These are phyloP conservation scores for Artomyces pyxidatus DNA, from an alignment of 768 basidiomycete species.

Conservation along the genomic window DNA sequence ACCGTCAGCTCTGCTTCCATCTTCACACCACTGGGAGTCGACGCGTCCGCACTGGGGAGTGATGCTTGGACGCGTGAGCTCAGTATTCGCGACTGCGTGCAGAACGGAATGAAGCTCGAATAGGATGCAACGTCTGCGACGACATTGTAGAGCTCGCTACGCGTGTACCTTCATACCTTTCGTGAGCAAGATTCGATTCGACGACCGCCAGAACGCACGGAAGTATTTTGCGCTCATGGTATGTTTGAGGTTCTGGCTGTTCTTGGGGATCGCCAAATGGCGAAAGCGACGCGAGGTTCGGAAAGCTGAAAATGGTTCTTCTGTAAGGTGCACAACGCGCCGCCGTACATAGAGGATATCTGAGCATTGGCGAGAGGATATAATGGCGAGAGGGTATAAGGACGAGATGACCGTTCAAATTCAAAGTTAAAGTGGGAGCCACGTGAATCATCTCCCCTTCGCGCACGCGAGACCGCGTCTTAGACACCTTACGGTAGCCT, in stretches of 20 bases:
- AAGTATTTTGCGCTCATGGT: slow-evolving; percentile 78
- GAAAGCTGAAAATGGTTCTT: slow-evolving; percentile 29
- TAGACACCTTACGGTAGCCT: no score
- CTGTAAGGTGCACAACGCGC: slow-evolving; percentile 8
- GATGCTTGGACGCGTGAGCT: slow-evolving; percentile 22
- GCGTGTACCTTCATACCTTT: slow-evolving; percentile 52
- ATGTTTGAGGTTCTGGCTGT: slow-evolving; percentile 46
- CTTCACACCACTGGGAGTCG: slow-evolving; percentile 24
- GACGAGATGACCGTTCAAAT: no score
- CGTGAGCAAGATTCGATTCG: slow-evolving; percentile 7
- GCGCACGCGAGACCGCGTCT: no score
- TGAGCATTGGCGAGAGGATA: background rate
- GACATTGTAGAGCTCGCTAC: slow-evolving; percentile 71
- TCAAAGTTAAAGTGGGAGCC: no score
- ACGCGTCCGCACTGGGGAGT: slow-evolving; percentile 18
- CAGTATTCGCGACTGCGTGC: slow-evolving; percentile 65
- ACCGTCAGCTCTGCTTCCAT: slow-evolving; percentile 85
- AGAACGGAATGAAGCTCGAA: slow-evolving; percentile 83
- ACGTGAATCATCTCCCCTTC: no score
- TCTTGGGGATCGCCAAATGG: slow-evolving; percentile 25
- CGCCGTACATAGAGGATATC: background rate
- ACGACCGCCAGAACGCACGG: slow-evolving; percentile 50
- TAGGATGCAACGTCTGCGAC: slow-evolving; percentile 88
- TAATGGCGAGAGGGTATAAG: no score
- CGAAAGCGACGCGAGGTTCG: slow-evolving; percentile 38